phyloP scores from a whole-genome alignment of 23 red algal genomes.

The Gracilaria domingensis region DNA sequence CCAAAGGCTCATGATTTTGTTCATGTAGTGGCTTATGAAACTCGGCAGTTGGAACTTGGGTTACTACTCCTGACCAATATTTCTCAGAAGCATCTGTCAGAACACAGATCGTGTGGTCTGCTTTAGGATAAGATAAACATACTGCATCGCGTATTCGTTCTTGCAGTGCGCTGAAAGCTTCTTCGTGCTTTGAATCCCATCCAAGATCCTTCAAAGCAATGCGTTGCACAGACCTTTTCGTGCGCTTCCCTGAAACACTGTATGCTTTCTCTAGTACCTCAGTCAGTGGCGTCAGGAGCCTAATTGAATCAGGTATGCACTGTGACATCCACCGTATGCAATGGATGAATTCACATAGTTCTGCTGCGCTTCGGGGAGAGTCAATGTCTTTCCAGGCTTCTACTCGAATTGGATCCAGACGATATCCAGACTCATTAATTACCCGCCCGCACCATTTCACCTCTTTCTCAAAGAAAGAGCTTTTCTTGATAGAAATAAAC shows the following conservation, averaged over 20 bases:
- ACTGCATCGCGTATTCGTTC: conserved; percentile 15
- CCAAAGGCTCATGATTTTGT: conserved; percentile 25
- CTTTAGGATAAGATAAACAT: conserved; percentile 8
- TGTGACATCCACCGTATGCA: conserved; percentile 27
- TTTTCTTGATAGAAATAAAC: conserved; percentile 24
- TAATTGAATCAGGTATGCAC: background rate
- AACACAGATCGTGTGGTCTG: conserved; percentile 27
- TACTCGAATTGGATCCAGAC: background rate
- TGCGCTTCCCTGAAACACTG: background rate
- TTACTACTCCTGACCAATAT: conserved; percentile 46
- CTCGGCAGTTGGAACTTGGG: background rate
- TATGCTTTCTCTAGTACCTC: conserved; percentile 42
- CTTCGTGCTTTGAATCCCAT: conserved; percentile 30
- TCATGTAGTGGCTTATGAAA: background rate
- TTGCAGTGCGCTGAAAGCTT: conserved; percentile 4
- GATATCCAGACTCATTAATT: conserved; percentile 14
- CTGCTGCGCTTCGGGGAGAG: background rate
- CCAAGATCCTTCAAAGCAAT: background rate
- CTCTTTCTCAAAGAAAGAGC: conserved; percentile 31
- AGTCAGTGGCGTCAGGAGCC: background rate
- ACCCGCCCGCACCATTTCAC: conserved; percentile 36
- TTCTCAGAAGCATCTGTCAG: conserved; percentile 46
- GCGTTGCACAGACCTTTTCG: conserved; percentile 14
- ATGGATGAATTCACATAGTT: conserved; percentile 40
- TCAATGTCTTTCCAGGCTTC: conserved; percentile 21